Percentiles rank a stretch among this genome's conserved stretches.
Conservation (phyloP, 176 grass and related monocot species). For the Dactylis glomerata region DNA sequence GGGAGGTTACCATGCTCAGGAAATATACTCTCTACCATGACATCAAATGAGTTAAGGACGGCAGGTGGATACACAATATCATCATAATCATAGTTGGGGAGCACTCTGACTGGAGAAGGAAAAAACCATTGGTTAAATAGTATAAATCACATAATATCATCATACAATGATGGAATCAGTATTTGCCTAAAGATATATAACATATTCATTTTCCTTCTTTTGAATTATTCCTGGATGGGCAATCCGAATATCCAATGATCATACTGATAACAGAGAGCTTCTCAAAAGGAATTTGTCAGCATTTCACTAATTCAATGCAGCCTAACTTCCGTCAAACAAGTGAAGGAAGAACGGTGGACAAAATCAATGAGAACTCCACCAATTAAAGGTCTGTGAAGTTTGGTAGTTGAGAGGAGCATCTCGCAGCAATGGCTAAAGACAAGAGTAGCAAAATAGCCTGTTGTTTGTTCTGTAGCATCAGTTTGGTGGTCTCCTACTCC, state of each 20-base stretch:
- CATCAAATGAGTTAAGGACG: slow-evolving; percentile 16
- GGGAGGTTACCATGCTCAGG: neutral
- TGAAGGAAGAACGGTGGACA: neutral
- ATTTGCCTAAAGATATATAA: neutral
- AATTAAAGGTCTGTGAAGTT: neutral
- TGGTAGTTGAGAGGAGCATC: slow-evolving; percentile 5
- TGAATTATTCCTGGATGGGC: neutral
- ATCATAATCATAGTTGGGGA: slow-evolving; percentile 25
- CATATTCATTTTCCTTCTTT: neutral
- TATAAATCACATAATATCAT: neutral
- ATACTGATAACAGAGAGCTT: neutral
- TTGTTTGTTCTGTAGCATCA: slow-evolving; percentile 33
- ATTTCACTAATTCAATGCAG: neutral
- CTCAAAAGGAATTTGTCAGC: neutral
- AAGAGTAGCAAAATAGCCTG: slow-evolving; percentile 20
- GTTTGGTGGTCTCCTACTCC: slow-evolving; percentile 32
- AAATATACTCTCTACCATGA: slow-evolving; percentile 14
- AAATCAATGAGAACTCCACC: neutral
- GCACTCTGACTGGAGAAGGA: slow-evolving; percentile 7
- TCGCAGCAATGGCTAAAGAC: slow-evolving; percentile 4
- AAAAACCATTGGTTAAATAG: slow-evolving; percentile 7
- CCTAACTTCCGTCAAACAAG: neutral
- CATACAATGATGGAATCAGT: neutral
- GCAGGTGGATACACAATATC: slow-evolving; percentile 30
- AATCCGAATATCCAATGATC: slow-evolving; percentile 3